phyloP scores from a whole-genome alignment of 1,284 basidiomycete species.

The Pyrrhoderma noxium region DNA sequence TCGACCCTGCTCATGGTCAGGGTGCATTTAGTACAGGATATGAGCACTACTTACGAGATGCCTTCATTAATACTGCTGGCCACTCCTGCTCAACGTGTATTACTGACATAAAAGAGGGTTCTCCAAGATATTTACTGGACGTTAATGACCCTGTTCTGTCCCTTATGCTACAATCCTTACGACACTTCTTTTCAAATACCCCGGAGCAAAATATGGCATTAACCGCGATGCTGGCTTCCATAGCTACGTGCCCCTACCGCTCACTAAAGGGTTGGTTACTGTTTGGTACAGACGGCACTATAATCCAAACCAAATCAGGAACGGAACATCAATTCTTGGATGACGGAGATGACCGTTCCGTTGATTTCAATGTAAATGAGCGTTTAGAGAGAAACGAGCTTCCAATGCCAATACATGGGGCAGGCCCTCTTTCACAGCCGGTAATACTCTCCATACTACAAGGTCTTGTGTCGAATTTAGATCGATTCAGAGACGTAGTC shows the following conservation, averaged over 20 bases:
- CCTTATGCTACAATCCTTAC: conserved; percentile 60
- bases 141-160: conserved; percentile 74
- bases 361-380: conserved; percentile 67
- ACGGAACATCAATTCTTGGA: conserved; percentile 27
- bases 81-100: conserved; percentile 50
- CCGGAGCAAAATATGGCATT: conserved; percentile 86
- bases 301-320: conserved; percentile 18
- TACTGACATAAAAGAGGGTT: conserved; percentile 30
- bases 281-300: conserved; percentile 41
- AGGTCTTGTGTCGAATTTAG: conserved; percentile 71
- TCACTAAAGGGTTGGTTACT: conserved; percentile 87
- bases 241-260: conserved; percentile 79
- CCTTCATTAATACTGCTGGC: conserved; percentile 59
- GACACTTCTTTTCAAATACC: conserved; percentile 77
- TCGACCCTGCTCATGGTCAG: conserved; percentile 66
- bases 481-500: conserved; percentile 67
- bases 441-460: conserved; percentile 75
- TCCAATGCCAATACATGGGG: conserved; percentile 52
- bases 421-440: conserved; percentile 67
- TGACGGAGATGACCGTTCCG: conserved; percentile 68
- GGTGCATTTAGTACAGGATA: conserved; percentile 83
- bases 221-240: conserved; percentile 72
- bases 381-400: conserved; percentile 52
- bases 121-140: conserved; percentile 63
- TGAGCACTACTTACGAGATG: conserved; percentile 78